Conservation (phyloP, 2,329 filamentous ascomycete species). For the Calonectria montana region DNA sequence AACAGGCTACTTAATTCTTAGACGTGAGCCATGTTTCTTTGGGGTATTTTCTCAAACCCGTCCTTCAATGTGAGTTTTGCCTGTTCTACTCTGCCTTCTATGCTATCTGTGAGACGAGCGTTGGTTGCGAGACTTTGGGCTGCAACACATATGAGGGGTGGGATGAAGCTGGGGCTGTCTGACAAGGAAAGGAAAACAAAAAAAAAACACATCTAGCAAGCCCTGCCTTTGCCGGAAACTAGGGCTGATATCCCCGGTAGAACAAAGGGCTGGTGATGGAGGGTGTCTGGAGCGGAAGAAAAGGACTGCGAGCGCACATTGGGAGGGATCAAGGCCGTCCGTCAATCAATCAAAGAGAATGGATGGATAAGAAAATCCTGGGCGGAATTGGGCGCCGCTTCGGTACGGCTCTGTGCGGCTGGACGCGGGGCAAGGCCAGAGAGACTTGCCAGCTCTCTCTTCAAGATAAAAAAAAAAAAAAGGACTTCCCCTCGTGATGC, state of each 20-base stretch:
- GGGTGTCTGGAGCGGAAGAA: not conserved
- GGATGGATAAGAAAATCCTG: not conserved
- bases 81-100: not conserved
- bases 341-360: constrained; percentile 2
- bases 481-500: not conserved
- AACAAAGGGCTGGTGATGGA: not conserved
- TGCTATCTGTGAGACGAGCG: not conserved
- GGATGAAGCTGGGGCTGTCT: constrained; percentile 2
- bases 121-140: not conserved
- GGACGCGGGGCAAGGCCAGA: constrained; percentile 28
- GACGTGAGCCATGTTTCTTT: too few species aligned
- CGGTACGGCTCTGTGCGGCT: constrained; percentile 42
- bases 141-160: not conserved
- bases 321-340: not conserved
- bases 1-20: too few species aligned
- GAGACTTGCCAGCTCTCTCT: not conserved
- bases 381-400: constrained; percentile 23
- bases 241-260: not conserved
- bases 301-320: not conserved
- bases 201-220: not conserved
- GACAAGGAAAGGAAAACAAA: not conserved
- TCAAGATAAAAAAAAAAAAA: not conserved
- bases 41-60: too few species aligned
- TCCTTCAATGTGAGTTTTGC: not conserved
- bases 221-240: not conserved